Evolutionary conservation across 2,329 filamentous ascomycete genomes (phyloP).

Genomic region (Camillea tinctor): DNA sequence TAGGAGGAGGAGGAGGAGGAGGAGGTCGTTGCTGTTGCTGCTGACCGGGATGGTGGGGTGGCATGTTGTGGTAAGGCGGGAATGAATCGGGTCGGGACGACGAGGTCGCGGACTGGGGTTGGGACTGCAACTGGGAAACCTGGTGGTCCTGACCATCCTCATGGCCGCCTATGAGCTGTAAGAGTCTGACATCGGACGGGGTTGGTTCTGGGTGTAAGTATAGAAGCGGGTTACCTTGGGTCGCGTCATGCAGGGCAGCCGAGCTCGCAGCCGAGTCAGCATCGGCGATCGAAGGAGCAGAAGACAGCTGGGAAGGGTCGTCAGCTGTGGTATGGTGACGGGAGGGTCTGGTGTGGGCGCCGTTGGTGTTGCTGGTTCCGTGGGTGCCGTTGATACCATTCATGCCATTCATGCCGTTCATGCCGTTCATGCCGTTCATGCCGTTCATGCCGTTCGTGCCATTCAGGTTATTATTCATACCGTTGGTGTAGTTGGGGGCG

Average conservation of each 20-base stretch:
- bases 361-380: conserved; percentile 8
- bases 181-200: conserved; percentile 14
- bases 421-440: conserved; percentile 12
- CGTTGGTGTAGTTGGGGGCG: conserved; percentile 10
- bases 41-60: conserved; percentile 16
- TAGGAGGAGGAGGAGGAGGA: conserved; percentile 17
- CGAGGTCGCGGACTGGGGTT: conserved; percentile 24
- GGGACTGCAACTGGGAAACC: conserved; percentile 24
- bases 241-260: conserved; percentile 9
- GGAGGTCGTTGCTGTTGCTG: too few relatives aligned
- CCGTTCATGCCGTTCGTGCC: background rate
- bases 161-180: conserved; percentile 21
- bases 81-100: conserved; percentile 17
- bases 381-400: background rate
- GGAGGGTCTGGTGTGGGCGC: conserved; percentile 1
- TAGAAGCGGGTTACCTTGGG: conserved; percentile 20
- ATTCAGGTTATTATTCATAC: conserved; percentile 7
- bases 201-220: conserved; percentile 2
- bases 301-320: conserved; percentile 3
- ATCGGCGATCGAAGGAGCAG: conserved; percentile 8
- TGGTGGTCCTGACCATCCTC: conserved; percentile 12
- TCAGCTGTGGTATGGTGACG: background rate
- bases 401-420: conserved; percentile 8
- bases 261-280: conserved; percentile 4
- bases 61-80: conserved; percentile 15